Evolutionary conservation across 2,329 filamentous ascomycete species (phyloP).

Genomic region (Fusarium circinatum): DNA sequence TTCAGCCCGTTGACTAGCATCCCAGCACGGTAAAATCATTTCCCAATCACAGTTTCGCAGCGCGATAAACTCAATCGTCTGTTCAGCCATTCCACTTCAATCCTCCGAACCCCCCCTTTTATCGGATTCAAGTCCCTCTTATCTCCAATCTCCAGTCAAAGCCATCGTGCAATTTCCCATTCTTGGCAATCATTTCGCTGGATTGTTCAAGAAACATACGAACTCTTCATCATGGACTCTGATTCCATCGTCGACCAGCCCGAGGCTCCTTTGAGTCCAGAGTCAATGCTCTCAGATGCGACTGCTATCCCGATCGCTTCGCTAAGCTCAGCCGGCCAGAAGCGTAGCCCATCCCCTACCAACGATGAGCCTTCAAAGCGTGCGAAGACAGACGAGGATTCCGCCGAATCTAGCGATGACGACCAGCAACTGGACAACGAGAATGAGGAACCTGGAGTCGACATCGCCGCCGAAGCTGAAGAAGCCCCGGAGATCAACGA

Average conservation of each 20-base stretch:
- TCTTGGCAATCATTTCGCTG: background rate
- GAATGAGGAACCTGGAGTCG: background rate
- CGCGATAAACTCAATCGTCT: background rate
- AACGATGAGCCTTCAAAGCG: background rate
- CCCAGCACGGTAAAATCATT: fast-evolving
- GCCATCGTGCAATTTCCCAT: fast-evolving
- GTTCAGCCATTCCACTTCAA: background rate
- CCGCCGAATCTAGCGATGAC: fast-evolving
- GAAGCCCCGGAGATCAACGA: background rate
- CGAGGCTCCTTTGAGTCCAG: fast-evolving
- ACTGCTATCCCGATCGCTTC: background rate
- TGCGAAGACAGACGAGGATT: fast-evolving
- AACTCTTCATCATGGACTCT: background rate
- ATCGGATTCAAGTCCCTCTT: background rate
- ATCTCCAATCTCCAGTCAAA: fast-evolving
- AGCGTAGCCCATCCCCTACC: background rate
- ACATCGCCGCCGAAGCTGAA: fast-evolving
- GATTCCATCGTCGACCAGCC: fast-evolving
- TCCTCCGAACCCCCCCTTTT: background rate
- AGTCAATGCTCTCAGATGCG: fast-evolving
- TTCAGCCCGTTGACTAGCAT: background rate
- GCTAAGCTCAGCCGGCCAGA: background rate
- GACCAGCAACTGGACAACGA: fast-evolving
- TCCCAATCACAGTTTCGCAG: fast-evolving
- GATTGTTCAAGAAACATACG: fast-evolving